Conservation (phyloP, 2,329 filamentous ascomycete genomes). For the Colletotrichum kahawae region DNA sequence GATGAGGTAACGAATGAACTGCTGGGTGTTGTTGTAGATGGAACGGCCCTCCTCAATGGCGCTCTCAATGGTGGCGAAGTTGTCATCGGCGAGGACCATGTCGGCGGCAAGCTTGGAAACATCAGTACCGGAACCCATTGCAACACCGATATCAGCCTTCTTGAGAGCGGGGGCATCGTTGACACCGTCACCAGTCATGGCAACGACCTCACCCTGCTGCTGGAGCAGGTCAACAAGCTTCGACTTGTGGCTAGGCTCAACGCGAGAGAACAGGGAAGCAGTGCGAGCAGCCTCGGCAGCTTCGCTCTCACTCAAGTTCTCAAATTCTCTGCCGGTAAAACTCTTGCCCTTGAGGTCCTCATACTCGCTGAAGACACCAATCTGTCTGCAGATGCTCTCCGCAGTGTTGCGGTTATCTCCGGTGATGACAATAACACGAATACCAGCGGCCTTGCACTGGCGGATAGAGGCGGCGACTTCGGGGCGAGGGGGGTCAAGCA, state of each 20-base stretch:
- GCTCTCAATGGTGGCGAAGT: constrained; percentile 96
- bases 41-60: constrained; percentile 96
- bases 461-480: constrained; percentile 87
- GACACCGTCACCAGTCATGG: constrained; percentile 98
- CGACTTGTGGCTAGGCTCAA: constrained; percentile 96
- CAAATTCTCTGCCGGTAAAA: constrained; percentile 94
- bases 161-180: constrained; percentile 98
- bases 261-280: constrained; percentile 93
- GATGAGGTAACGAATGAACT: constrained; percentile 99
- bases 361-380: constrained; percentile 84
- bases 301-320: constrained; percentile 78
- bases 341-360: constrained; percentile 92
- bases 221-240: constrained; percentile 96
- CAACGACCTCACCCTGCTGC: constrained; percentile 90
- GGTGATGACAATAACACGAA: constrained; percentile 96
- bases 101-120: constrained; percentile 96
- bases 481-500: constrained; percentile 94
- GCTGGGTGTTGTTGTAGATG: constrained; percentile 99
- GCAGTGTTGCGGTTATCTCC: constrained; percentile 98
- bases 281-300: constrained; percentile 83
- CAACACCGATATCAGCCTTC: constrained; percentile 98
- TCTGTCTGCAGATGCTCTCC: constrained; percentile 96
- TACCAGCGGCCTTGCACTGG: constrained; percentile 91
- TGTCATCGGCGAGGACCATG: constrained; percentile 98
- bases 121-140: constrained; percentile 98